These are phyloP conservation scores for Sporothrix phasma DNA, from an alignment of 2,329 filamentous ascomycete species.

Conservation along the genomic window DNA sequence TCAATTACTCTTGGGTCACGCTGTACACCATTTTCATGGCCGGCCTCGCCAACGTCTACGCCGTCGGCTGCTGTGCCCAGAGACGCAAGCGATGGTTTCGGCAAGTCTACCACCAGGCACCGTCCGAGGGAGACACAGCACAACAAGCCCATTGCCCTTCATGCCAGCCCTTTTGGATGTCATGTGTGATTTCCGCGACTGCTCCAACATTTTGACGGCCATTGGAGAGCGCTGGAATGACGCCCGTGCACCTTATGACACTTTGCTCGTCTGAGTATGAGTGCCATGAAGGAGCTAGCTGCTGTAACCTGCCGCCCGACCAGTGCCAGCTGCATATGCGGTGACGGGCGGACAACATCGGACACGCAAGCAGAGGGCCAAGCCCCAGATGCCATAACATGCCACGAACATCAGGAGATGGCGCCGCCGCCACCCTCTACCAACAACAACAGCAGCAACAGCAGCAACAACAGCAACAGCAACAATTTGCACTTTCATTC, in stretches of 20 bases:
- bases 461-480: not conserved
- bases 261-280: constrained; percentile 8
- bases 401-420: not conserved
- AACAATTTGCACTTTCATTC: not conserved
- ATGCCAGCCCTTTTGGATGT: constrained; percentile 14
- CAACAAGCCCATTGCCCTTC: not conserved
- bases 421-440: not conserved
- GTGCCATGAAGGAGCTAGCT: constrained; percentile 4
- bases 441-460: not conserved
- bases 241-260: constrained; percentile 8
- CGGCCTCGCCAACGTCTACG: constrained; percentile 18
- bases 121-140: not conserved
- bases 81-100: not conserved
- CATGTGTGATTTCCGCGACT: constrained; percentile 16
- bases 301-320: not conserved
- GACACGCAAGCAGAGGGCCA: not conserved
- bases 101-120: not conserved
- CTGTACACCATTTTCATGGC: constrained; percentile 20
- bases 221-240: constrained; percentile 20
- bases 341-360: too few species aligned
- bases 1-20: constrained; percentile 21
- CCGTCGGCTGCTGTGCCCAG: constrained; percentile 16
- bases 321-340: not conserved
- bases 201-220: constrained; percentile 19
- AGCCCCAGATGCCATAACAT: not conserved